Conservation (phyloP, 2,329 filamentous ascomycete genomes). For the Diaporthe aspalathi region DNA sequence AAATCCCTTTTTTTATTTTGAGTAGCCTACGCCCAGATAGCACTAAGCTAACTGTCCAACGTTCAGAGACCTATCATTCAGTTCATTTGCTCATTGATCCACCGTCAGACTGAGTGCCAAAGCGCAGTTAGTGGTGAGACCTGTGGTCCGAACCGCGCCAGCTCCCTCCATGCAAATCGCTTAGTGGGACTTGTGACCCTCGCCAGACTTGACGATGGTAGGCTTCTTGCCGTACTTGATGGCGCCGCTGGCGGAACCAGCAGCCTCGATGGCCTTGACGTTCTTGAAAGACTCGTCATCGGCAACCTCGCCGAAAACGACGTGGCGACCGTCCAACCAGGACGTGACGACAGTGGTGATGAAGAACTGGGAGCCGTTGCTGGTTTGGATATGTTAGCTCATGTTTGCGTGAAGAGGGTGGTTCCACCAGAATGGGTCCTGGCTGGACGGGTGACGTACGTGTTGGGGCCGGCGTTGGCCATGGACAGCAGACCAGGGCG, state of each 20-base stretch:
- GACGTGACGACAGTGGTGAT: constrained; percentile 91
- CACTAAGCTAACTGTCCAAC: constrained; percentile 18
- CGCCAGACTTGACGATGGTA: constrained; percentile 67
- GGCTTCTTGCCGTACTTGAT: constrained; percentile 68
- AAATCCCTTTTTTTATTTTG: constrained; percentile 25
- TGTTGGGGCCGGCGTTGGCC: constrained; percentile 96
- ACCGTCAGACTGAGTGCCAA: constrained; percentile 1
- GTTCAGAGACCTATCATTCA: constrained; percentile 28
- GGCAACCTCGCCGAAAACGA: constrained; percentile 83
- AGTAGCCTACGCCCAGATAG: constrained; percentile 28
- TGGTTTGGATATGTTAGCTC: constrained; percentile 53
- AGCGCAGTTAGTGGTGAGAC: neutral
- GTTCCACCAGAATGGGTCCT: too few species aligned
- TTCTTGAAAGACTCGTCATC: constrained; percentile 60
- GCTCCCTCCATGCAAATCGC: constrained; percentile 40
- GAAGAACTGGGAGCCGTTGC: constrained; percentile 99
- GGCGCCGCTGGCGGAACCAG: constrained; percentile 65
- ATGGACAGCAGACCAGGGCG: constrained; percentile 87
- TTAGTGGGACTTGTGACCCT: constrained; percentile 51
- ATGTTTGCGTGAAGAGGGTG: neutral
- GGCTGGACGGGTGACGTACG: constrained; percentile 60
- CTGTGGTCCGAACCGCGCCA: neutral
- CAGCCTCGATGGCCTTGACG: constrained; percentile 72
- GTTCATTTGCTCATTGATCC: constrained; percentile 22
- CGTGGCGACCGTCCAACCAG: constrained; percentile 86